These are phyloP conservation scores for Neurospora discreta DNA, from an alignment of 495 filamentous ascomycete species.

Conservation along the genomic window DNA sequence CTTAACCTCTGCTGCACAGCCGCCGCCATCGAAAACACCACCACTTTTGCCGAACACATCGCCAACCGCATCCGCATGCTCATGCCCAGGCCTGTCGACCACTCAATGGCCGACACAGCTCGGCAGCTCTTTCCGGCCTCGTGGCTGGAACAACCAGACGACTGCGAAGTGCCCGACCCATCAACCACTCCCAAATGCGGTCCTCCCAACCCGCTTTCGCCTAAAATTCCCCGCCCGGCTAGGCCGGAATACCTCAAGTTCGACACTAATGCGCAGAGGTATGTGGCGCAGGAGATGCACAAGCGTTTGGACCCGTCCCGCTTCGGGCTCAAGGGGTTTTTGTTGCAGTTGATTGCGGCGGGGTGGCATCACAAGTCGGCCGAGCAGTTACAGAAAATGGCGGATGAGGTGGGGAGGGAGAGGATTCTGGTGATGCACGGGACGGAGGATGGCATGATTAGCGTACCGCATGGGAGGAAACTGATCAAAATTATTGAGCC, in stretches of 20 bases:
- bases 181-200: constrained; percentile 9
- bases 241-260: constrained; percentile 38
- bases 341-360: constrained; percentile 67
- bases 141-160: constrained; percentile 54
- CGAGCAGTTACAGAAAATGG: constrained; percentile 51
- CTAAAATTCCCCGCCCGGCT: background rate
- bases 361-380: constrained; percentile 66
- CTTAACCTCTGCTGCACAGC: constrained; percentile 64
- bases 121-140: constrained; percentile 45
- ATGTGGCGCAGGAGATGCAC: constrained; percentile 60
- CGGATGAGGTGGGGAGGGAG: constrained; percentile 53
- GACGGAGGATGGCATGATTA: constrained; percentile 63
- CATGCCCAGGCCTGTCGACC: constrained; percentile 55
- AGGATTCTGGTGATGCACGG: constrained; percentile 69
- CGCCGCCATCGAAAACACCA: constrained; percentile 54
- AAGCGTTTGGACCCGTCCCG: constrained; percentile 46
- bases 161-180: constrained; percentile 30
- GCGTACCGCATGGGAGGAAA: constrained; percentile 49
- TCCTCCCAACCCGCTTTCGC: background rate
- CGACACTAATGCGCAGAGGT: constrained; percentile 65
- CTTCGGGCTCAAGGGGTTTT: constrained; percentile 55
- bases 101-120: constrained; percentile 35
- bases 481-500: constrained; percentile 44
- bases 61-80: constrained; percentile 56
- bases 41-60: constrained; percentile 48